Conservation (phyloP, 306 rosid species). For the Rosa multiflora region DNA sequence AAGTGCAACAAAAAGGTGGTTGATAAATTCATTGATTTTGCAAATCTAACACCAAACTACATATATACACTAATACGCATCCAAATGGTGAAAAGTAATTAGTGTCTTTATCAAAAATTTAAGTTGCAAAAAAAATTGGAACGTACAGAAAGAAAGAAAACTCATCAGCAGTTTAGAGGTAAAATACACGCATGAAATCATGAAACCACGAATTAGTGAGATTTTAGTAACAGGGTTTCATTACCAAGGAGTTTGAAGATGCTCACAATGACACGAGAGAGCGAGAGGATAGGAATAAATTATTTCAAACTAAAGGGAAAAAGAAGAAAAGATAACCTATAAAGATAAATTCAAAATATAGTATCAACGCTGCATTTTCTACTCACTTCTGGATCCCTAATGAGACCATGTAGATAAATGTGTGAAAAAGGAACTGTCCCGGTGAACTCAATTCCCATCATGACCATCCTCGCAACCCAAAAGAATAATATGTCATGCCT, state of each 20-base stretch:
- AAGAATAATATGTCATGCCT: slow-evolving; percentile 98
- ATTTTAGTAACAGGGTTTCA: background rate
- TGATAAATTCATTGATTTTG: background rate
- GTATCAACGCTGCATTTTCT: slow-evolving; percentile 19
- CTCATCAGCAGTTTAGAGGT: background rate
- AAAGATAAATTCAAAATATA: slow-evolving; percentile 7
- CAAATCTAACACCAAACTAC: background rate
- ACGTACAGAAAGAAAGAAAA: background rate
- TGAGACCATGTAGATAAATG: slow-evolving; percentile 93
- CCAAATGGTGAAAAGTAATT: background rate
- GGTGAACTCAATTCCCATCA: slow-evolving; percentile 97
- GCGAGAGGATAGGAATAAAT: slow-evolving; percentile 5
- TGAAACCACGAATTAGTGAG: background rate
- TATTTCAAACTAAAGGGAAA: background rate
- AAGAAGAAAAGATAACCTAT: background rate
- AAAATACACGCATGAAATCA: background rate
- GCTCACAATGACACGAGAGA: background rate
- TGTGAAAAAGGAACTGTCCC: slow-evolving; percentile 85
- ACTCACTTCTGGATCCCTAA: slow-evolving; percentile 86
- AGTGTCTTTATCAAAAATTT: background rate
- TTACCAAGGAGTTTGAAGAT: slow-evolving; percentile 2
- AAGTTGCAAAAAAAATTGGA: background rate
- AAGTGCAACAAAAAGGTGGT: background rate
- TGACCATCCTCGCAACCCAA: slow-evolving; percentile 99
- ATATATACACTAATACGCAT: background rate